Evolutionary conservation across 305 asterid genomes (phyloP), one percentile per base, ranked within the genome.

Genomic region (Vinca major): DNA sequence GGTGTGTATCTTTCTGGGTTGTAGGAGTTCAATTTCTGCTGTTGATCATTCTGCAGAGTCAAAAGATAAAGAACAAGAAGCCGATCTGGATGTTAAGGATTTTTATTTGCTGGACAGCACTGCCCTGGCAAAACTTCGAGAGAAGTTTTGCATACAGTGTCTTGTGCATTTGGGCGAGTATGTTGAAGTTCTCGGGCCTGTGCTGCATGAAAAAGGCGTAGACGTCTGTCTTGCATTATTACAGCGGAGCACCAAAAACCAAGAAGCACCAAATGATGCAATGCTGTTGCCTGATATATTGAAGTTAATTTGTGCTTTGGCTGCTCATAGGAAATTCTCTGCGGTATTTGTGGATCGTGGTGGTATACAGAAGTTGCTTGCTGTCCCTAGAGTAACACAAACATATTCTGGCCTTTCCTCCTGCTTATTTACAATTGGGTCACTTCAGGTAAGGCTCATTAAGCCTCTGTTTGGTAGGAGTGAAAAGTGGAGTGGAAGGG

Each of bases 151-250:
- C 80, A 89, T 94, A 56, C 97, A 89, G 80, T 94, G 99, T 79
- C 98, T 94, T 76, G 87, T 80, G 55, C 75, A 82, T 76, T 78
- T 94, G 71, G 99, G 99, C 69, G 99, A 91, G 82, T 94, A 94
- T 77, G 96, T 94, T 75, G 99, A 94, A 81, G 99, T 92, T 78
- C 98, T 94, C 65, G 99, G 96, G 66, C 99, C 99, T 70, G 97
- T 94, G 62, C 89, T 94, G 66, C 97, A 88, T 74, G 98, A 94
- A 82, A 91, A 88, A 74, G 99, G 99, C 66, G 99, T 94, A 47
- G 99, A 94, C 71, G 99, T 94, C 68, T 88, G 92, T 78, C 89
- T 94, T 77, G 92, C 94, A 8, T 80, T 94, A 65, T 73, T 94
- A 83, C 96, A 84, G 75, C 83, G 87, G 66, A 85, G 80, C 81